Base-by-base conservation (phyloP, 257 asterid genomes). In the Forsythia suspensa region DNA sequence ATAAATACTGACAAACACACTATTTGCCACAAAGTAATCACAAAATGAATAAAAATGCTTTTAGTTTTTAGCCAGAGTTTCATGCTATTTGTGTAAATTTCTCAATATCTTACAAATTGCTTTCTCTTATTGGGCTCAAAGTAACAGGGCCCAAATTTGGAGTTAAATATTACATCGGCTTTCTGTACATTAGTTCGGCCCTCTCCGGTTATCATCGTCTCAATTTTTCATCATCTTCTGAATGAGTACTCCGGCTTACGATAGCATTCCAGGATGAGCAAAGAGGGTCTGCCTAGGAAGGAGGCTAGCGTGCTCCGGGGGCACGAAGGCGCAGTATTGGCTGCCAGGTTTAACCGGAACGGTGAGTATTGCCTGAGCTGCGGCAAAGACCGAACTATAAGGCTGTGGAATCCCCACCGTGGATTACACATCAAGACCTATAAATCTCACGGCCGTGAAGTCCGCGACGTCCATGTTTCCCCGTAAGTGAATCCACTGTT, bases 321-420 rank as follows among this genome's bases (percentile, higher is more conserved):
- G 16, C 99, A 93, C 86, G 98, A 91, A 72, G 99, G 99, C 11
- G 97, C 97, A 15, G 99, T 95, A 3, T 79, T 95, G 68, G 99
- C 99, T 3, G 98, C 98, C 13, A 93, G 99, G 52, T 95, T 95
- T 86, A 95, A 95, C 79, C 80, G 84, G 39, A 95, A 90, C 81
- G 99, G 99, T 40, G 99, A 95, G 80, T 95, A 95, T 71, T 90
- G 93, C 77, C 85, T 95, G 80, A 91, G 97, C 91, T 90, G 99
- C 85, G 98, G 99, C 77, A 95, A 93, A 78, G 99, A 95, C 83
- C 97, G 98, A 8, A 95, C 99, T 10, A 92, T 95, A 29, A 91
- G 99, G 21, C 89, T 95, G 3, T 95, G 99, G 99, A 95, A 95
- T 87, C 98, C 99, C 70, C 96, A 95, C 89, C 97, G 96, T 68